Percentiles rank a stretch among this genome's conserved stretches.
These are phyloP conservation scores for Mycena leptocephala DNA, from an alignment of 768 basidiomycete species.

Conservation along the genomic window DNA sequence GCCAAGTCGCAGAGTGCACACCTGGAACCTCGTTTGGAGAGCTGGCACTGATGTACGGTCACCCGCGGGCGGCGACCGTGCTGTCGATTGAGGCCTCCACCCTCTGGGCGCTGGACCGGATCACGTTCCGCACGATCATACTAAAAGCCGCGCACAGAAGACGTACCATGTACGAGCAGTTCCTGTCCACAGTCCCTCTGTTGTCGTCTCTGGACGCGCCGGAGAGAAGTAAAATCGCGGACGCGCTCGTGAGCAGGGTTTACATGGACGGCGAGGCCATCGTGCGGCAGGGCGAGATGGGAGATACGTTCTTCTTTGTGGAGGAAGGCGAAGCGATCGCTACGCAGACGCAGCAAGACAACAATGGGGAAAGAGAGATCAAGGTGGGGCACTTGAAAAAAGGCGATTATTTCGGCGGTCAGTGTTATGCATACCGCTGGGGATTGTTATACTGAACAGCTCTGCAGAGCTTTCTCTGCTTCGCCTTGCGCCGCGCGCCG, in stretches of 20 bases:
- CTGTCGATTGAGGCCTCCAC: slow-evolving; percentile 87
- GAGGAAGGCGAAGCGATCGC: slow-evolving; percentile 95
- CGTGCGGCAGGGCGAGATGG: slow-evolving; percentile 94
- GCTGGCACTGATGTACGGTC: slow-evolving; percentile 98
- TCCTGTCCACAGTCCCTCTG: slow-evolving; percentile 92
- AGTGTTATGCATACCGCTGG: slow-evolving; percentile 47
- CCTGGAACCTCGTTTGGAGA: slow-evolving; percentile 95
- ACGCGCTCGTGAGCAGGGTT: slow-evolving; percentile 89
- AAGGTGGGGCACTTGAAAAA: slow-evolving; percentile 85
- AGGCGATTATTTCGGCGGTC: slow-evolving; percentile 99
- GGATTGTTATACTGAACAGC: neutral
- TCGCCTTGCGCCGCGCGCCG: slow-evolving; percentile 91
- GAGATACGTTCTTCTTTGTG: slow-evolving; percentile 98
- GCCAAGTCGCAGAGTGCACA: slow-evolving; percentile 87
- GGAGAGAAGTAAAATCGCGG: slow-evolving; percentile 97
- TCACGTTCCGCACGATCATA: slow-evolving; percentile 98
- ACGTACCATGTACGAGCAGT: slow-evolving; percentile 96
- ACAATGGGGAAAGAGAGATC: slow-evolving; percentile 75
- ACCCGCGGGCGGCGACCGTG: slow-evolving; percentile 95
- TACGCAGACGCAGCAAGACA: slow-evolving; percentile 78
- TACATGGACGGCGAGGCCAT: slow-evolving; percentile 91
- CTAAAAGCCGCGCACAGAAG: slow-evolving; percentile 93
- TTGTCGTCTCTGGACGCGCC: slow-evolving; percentile 89
- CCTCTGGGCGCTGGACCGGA: slow-evolving; percentile 96
- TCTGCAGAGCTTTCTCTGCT: slow-evolving; percentile 90